Evolutionary conservation across 2,329 filamentous ascomycete genomes (phyloP).

Genomic region (Claviceps pusilla): DNA sequence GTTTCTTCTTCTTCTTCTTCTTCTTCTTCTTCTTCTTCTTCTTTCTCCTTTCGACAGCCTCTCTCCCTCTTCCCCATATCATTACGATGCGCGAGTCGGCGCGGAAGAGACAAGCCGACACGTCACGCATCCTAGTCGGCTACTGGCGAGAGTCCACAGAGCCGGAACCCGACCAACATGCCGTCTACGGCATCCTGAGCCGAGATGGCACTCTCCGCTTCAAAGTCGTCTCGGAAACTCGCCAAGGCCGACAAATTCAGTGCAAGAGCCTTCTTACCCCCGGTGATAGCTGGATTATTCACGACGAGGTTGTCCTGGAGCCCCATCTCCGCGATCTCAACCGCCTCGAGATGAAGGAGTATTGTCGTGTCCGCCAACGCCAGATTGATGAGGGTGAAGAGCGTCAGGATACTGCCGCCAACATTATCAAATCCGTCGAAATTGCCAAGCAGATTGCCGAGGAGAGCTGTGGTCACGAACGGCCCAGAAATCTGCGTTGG

Average conservation of each 20-base stretch:
- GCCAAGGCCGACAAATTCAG: neutral
- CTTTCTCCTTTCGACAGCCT: neutral
- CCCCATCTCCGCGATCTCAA: constrained; percentile 1
- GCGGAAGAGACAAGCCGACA: neutral
- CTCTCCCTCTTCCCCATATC: neutral
- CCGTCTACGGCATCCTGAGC: constrained; percentile 2
- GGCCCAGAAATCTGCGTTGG: neutral
- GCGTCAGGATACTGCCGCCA: neutral
- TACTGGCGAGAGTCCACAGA: constrained; percentile 2
- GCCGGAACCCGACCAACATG: constrained; percentile 1
- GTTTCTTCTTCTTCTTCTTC: too few species aligned
- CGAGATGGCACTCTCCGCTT: neutral
- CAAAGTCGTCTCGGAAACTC: constrained; percentile 1
- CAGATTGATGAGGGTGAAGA: neutral
- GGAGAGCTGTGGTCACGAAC: neutral
- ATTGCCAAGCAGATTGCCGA: neutral
- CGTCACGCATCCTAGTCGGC: constrained; percentile 1
- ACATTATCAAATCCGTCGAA: neutral
- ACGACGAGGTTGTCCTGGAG: constrained; percentile 1
- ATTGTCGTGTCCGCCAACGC: neutral
- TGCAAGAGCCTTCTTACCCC: neutral
- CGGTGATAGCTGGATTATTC: constrained; percentile 1
- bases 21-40: neutral
- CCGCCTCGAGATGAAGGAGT: constrained; percentile 2
- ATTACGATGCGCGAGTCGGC: neutral